phyloP scores from a whole-genome alignment of 2,329 filamentous ascomycete species.

The Ophiostoma novo-ulmi region DNA sequence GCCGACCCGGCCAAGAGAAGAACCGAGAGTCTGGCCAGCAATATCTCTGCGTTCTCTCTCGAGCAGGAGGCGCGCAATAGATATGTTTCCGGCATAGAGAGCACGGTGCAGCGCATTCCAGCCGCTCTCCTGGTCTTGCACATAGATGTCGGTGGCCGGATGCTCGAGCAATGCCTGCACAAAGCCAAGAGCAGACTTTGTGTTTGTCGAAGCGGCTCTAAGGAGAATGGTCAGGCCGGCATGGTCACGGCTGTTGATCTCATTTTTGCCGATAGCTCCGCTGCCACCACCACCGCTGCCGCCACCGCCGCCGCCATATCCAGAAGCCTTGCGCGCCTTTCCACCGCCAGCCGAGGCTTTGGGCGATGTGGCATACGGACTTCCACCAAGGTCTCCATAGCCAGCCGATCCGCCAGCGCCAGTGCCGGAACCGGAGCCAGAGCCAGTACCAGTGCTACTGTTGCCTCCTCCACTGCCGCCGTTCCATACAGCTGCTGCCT shows the following conservation, averaged over 20 bases:
- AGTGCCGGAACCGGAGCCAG: not conserved
- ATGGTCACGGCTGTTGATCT: conserved; percentile 80
- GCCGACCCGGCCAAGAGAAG: conserved; percentile 57
- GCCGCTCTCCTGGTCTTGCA: conserved; percentile 83
- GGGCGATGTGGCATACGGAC: conserved; percentile 18
- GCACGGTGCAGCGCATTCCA: conserved; percentile 94
- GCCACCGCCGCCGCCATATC: conserved; percentile 37
- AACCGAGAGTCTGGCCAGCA: conserved; percentile 54
- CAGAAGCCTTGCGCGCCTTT: conserved; percentile 52
- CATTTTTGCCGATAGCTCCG: conserved; percentile 48
- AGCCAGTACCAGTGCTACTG: not conserved
- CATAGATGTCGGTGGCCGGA: conserved; percentile 76
- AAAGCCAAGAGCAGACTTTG: conserved; percentile 62
- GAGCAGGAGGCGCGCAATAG: conserved; percentile 76
- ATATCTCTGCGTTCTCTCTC: conserved; percentile 67
- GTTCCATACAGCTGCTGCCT: conserved; percentile 49
- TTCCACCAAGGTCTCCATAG: conserved; percentile 24
- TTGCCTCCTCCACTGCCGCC: conserved; percentile 31
- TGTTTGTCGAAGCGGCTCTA: conserved; percentile 71
- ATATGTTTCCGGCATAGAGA: conserved; percentile 82
- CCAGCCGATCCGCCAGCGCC: conserved; percentile 32
- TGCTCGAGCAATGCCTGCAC: conserved; percentile 75
- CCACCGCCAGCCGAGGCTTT: conserved; percentile 21
- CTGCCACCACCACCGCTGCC: conserved; percentile 34
- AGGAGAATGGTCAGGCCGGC: conserved; percentile 78